Evolutionary conservation across 768 basidiomycete species (phyloP).

Genomic region (Leucogyrophana mollusca): DNA sequence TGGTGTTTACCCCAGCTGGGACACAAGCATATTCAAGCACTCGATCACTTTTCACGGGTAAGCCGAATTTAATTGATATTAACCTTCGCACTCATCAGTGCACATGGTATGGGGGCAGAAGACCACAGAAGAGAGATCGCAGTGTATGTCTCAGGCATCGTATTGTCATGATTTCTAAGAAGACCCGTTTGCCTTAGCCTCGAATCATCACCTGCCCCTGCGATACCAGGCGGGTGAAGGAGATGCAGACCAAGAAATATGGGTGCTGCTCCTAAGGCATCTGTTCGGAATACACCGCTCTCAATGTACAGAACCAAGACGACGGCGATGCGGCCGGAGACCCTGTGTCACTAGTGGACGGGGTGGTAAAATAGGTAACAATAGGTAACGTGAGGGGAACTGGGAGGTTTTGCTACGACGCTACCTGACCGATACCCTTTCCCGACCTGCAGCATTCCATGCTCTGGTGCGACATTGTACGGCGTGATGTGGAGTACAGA

Average conservation of each 20-base stretch:
- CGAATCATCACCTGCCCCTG: slow-evolving; percentile 39
- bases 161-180: neutral
- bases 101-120: slow-evolving; percentile 45
- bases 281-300: slow-evolving; percentile 68
- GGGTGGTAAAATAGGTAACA: too few relatives aligned
- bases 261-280: slow-evolving; percentile 83
- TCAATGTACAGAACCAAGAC: slow-evolving; percentile 44
- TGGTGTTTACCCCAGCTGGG: slow-evolving; percentile 85
- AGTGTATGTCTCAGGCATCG: slow-evolving; percentile 31
- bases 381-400: too few relatives aligned
- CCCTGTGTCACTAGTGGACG: too few relatives aligned
- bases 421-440: too few relatives aligned
- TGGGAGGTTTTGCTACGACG: too few relatives aligned
- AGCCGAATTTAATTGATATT: slow-evolving; percentile 14
- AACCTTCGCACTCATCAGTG: neutral
- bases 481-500: too few relatives aligned
- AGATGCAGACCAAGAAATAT: slow-evolving; percentile 55
- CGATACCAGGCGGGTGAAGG: slow-evolving; percentile 29
- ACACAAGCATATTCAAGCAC: slow-evolving; percentile 59
- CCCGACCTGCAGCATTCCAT: too few relatives aligned
- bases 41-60: slow-evolving; percentile 67
- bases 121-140: slow-evolving; percentile 29
- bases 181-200: slow-evolving; percentile 26
- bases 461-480: too few relatives aligned
- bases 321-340: slow-evolving; percentile 32